Conservation (phyloP, 1,284 basidiomycete genomes). For the Trichosporon sp. region DNA sequence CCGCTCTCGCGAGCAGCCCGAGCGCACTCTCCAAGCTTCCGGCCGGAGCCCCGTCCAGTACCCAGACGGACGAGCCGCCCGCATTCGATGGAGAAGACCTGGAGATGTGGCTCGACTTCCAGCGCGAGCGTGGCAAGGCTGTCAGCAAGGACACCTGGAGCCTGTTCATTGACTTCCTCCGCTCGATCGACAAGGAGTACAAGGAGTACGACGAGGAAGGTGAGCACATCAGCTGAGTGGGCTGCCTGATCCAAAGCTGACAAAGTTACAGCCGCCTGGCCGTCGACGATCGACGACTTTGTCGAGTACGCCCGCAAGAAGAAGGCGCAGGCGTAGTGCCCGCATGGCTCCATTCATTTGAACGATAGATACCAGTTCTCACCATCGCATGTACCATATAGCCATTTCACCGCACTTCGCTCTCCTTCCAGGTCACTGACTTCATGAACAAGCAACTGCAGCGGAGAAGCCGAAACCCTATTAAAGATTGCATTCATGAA, state of each 20-base stretch:
- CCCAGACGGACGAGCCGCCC: slow-evolving; percentile 33
- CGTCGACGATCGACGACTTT: slow-evolving; percentile 49
- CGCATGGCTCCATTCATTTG: not conserved
- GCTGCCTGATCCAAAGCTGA: not conserved
- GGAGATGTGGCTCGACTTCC: slow-evolving; percentile 78
- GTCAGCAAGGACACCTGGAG: slow-evolving; percentile 92
- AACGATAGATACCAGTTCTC: slow-evolving; percentile 2
- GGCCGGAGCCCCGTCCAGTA: slow-evolving; percentile 39
- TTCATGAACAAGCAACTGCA: not conserved
- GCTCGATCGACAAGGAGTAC: slow-evolving; percentile 73
- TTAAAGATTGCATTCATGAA: not conserved
- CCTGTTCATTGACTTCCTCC: slow-evolving; percentile 63
- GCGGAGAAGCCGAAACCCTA: not conserved
- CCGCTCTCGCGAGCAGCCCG: slow-evolving; percentile 67
- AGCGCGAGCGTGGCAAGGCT: slow-evolving; percentile 64
- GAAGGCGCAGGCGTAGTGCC: slow-evolving; percentile 2
- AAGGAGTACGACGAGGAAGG: slow-evolving; percentile 79
- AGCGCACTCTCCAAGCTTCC: slow-evolving; percentile 52
- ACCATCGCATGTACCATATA: slow-evolving; percentile 2
- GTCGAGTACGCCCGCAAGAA: slow-evolving; percentile 41
- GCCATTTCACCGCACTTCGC: not conserved
- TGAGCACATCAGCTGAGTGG: slow-evolving; percentile 37
- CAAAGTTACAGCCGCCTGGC: slow-evolving; percentile 41
- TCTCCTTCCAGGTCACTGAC: not conserved
- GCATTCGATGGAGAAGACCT: slow-evolving; percentile 66